These are phyloP conservation scores for Syzygium grande DNA, from an alignment of 345 rosid genomes.

Conservation along the genomic window DNA sequence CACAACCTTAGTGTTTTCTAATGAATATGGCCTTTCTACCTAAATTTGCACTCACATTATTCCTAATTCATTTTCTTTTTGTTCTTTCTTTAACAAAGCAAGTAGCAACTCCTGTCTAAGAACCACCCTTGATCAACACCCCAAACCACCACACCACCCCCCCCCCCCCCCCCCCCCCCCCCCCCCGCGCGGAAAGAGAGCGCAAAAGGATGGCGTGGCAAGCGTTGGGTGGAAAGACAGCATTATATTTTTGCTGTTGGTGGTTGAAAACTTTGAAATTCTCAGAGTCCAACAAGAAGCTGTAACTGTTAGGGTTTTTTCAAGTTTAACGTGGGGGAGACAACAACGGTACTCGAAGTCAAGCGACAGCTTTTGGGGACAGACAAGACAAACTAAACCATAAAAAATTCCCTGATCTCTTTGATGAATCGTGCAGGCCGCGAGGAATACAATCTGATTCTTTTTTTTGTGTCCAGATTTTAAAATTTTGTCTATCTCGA, in stretches of 20 bases:
- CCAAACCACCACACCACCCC: too few species aligned
- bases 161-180: too few species aligned
- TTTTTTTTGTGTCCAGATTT: neutral
- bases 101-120: neutral
- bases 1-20: neutral
- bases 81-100: neutral
- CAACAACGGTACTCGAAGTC: neutral
- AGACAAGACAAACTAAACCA: neutral
- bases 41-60: neutral
- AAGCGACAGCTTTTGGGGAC: neutral
- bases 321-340: conserved; percentile 1
- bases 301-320: neutral
- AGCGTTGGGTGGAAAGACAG: neutral
- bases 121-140: neutral
- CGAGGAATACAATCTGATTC: neutral
- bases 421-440: neutral
- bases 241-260: neutral
- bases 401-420: neutral
- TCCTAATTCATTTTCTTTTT: neutral
- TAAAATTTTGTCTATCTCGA: neutral
- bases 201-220: neutral
- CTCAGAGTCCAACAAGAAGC: neutral
- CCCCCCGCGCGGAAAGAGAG: too few species aligned
- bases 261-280: neutral
- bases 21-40: neutral